These are phyloP conservation scores for Harringtonia lauricola DNA, from an alignment of 2,329 filamentous ascomycete genomes.

Conservation along the genomic window DNA sequence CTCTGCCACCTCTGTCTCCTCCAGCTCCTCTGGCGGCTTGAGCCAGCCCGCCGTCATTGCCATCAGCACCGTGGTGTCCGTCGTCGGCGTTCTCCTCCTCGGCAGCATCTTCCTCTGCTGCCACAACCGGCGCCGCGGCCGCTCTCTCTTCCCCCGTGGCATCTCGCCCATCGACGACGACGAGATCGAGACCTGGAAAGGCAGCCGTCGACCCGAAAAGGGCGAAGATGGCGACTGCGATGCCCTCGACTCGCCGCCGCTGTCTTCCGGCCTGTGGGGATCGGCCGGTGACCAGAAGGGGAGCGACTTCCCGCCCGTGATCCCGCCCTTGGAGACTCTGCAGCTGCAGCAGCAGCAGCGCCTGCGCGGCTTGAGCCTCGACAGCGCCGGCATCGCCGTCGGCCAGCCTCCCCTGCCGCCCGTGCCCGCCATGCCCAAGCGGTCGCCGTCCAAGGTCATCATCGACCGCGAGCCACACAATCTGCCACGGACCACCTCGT, in stretches of 20 bases:
- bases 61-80: conserved; percentile 37
- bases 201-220: conserved; percentile 22
- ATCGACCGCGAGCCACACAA: conserved; percentile 32
- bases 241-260: conserved; percentile 1
- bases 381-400: background rate
- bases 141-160: conserved; percentile 38
- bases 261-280: background rate
- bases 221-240: background rate
- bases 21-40: background rate
- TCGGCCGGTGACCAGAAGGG: background rate
- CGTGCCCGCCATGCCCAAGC: conserved; percentile 22
- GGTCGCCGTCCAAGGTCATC: conserved; percentile 36
- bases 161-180: conserved; percentile 53
- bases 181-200: conserved; percentile 55
- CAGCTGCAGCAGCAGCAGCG: background rate
- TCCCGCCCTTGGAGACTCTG: no score
- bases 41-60: conserved; percentile 36
- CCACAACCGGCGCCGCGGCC: conserved; percentile 25
- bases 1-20: background rate
- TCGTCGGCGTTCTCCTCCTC: conserved; percentile 30
- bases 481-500: background rate
- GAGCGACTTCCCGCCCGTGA: background rate
- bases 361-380: conserved; percentile 1
- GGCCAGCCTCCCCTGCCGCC: background rate
- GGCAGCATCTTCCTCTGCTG: conserved; percentile 25